Conservation (phyloP, 2,329 filamentous ascomycete species). For the Polychaeton citri region DNA sequence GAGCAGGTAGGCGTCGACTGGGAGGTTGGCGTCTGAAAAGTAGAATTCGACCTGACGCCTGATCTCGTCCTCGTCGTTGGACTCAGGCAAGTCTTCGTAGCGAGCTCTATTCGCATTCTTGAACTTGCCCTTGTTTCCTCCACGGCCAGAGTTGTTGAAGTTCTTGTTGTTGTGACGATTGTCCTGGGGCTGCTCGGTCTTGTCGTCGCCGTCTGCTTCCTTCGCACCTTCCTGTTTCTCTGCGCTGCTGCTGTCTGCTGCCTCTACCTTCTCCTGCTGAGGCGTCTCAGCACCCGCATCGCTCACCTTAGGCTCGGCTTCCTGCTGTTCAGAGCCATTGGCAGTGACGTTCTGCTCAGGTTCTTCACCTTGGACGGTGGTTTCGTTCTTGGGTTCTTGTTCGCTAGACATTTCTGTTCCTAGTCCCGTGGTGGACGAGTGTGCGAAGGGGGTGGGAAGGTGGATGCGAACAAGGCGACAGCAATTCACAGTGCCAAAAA, state of each 20-base stretch:
- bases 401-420: neutral
- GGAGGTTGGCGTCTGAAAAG: conserved; percentile 84
- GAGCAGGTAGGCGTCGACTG: conserved; percentile 78
- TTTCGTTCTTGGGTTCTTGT: too few relatives aligned
- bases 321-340: neutral
- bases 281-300: neutral
- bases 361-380: too few relatives aligned
- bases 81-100: conserved; percentile 45
- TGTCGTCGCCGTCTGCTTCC: neutral
- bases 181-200: neutral
- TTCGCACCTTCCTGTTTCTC: neutral
- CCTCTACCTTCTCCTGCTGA: neutral
- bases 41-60: conserved; percentile 93
- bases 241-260: neutral
- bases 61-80: conserved; percentile 66
- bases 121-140: neutral
- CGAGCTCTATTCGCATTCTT: conserved; percentile 9
- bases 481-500: too few relatives aligned
- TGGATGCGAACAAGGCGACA: too few relatives aligned
- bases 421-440: neutral
- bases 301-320: neutral
- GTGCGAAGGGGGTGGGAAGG: neutral
- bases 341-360: too few relatives aligned
- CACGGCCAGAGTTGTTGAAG: neutral
- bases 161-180: conserved; percentile 1